These are phyloP conservation scores for Ceratobasidium sp. DNA, from an alignment of 1,284 basidiomycete genomes.

Conservation along the genomic window DNA sequence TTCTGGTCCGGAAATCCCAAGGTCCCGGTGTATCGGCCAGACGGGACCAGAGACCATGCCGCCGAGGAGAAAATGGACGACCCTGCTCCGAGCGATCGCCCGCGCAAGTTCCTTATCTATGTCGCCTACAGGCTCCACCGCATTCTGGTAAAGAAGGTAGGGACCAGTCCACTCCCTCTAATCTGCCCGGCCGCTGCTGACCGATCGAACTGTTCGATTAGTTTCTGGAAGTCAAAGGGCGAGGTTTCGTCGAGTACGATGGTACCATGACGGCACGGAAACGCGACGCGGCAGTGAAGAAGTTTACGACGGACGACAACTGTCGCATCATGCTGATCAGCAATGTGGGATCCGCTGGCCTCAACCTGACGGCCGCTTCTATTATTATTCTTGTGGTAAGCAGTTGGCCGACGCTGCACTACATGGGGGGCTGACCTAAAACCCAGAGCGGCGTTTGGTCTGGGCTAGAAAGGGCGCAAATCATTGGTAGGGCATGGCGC, in stretches of 20 bases:
- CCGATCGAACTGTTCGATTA: background rate
- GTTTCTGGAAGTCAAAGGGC: constrained; percentile 5
- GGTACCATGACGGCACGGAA: constrained; percentile 1
- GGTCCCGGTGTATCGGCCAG: background rate
- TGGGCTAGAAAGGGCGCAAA: constrained; percentile 13
- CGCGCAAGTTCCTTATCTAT: constrained; percentile 31
- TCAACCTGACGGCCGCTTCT: constrained; percentile 5
- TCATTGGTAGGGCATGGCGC: constrained; percentile 12
- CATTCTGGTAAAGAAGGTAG: background rate
- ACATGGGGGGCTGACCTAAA: background rate
- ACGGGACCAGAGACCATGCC: background rate
- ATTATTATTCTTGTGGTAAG: background rate
- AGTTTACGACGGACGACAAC: background rate
- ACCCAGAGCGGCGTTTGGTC: constrained; percentile 30
- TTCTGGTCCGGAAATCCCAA: constrained; percentile 30
- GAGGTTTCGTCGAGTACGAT: background rate
- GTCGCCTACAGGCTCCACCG: background rate
- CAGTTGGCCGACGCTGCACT: background rate
- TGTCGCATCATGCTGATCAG: constrained; percentile 36
- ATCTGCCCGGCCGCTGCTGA: no score
- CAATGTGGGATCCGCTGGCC: constrained; percentile 28
- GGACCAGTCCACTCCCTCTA: no score
- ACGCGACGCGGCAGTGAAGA: background rate
- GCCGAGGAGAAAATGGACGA: background rate
- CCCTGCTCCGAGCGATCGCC: background rate